A percentile compares a stretch with the other conserved stretches of the same genome.
phyloP scores from a whole-genome alignment of 2,329 filamentous ascomycete species.

The Fusarium sp. region DNA sequence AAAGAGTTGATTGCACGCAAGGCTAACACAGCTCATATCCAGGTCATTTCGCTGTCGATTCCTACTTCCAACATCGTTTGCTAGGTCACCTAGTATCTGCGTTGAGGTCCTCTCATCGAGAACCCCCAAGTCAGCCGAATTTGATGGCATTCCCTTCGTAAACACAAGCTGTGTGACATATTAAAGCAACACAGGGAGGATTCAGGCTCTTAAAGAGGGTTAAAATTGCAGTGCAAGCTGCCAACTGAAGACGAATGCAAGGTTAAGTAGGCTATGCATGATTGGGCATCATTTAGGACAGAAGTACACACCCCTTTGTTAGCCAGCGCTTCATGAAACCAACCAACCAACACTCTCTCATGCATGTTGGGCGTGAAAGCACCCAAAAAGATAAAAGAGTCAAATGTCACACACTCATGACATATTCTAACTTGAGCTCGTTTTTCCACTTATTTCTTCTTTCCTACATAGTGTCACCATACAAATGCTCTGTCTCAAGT shows the following conservation, averaged over 20 bases:
- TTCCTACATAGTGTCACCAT: not conserved
- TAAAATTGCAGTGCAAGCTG: not conserved
- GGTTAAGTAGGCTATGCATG: too few species aligned
- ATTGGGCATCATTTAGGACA: too few species aligned
- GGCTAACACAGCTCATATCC: too few species aligned
- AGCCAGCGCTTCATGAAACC: not conserved
- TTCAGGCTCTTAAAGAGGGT: not conserved
- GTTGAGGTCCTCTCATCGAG: not conserved
- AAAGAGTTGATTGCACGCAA: too few species aligned
- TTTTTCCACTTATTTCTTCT: not conserved
- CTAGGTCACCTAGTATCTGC: too few species aligned
- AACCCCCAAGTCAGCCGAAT: not conserved
- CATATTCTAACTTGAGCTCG: not conserved
- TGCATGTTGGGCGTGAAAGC: not conserved
- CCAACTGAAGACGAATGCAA: too few species aligned
- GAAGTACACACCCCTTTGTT: not conserved
- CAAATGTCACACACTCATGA: not conserved
- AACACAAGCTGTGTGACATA: not conserved
- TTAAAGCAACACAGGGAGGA: too few species aligned
- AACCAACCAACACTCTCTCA: not conserved
- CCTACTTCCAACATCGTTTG: too few species aligned
- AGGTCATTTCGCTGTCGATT: too few species aligned
- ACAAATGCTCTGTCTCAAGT: not conserved
- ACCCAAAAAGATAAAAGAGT: not conserved
- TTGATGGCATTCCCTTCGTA: not conserved